Base-by-base conservation (phyloP, 2,329 filamentous ascomycete species). In the Mollisia scopiformis region DNA sequence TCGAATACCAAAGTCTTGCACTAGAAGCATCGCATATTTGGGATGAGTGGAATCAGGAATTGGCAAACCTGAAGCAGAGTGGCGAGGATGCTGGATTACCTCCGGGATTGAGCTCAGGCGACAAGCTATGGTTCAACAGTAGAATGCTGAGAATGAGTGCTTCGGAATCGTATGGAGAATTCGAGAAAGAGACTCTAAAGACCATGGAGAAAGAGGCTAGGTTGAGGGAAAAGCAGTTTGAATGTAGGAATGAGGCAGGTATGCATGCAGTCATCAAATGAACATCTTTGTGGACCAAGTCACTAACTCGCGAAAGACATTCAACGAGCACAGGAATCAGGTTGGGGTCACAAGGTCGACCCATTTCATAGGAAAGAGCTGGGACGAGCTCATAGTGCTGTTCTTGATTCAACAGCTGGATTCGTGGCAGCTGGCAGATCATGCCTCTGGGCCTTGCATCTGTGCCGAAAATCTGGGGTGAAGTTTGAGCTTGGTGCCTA, bases 401-500 rank as follows among this genome's bases (percentile, higher is more conserved):
- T 64, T 8, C 52, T 64, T 5, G 62, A 64, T 30, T 57, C 52
- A 11, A 52, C 25, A 6, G 62, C 41, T 1, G 62, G 62, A 8
- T 47, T 59, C 6, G 41, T 56, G 4, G 19, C 51, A 6, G 58
- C 62, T 11, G 56, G 56, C 21, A 61, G 51, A 27, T 33, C 51
- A 11, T 64, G 55, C 54, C 35, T 30, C 2, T 59, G 43, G 21
- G 56, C 55, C 2, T 21, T 64, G 1, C 56, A 64, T n/a, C 50
- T 47, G 8, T 59, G 58, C 7, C 19, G 30, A 14, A 10, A 61
- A 25, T 58, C 62, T 2, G 72, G 73, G 16, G 71, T 73, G 2
- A 70, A 69, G 49, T 69, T 74, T 41, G 55, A 74, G 59, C 30
- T 64, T 14, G 57, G 55, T 1, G 10, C 28, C 69, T 0, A 68